Evolutionary conservation across 2,329 filamentous ascomycete genomes (phyloP).

Genomic region (Keithomyces neogunnii): DNA sequence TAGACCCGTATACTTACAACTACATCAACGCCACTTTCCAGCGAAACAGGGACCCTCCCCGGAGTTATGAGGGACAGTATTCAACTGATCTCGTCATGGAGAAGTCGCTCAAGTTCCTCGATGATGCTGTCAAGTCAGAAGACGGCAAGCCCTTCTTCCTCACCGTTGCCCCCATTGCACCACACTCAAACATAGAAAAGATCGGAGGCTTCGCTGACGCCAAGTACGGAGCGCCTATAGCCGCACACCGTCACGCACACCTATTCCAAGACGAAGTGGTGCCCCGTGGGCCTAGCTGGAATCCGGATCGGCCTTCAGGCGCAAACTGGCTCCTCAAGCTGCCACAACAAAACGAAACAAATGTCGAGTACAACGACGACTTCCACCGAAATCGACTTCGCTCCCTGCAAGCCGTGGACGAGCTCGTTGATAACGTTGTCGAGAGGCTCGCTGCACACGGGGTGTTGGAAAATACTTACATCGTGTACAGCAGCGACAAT

Average conservation of each 20-base stretch:
- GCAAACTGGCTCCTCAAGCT: constrained; percentile 15
- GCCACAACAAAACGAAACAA: constrained; percentile 28
- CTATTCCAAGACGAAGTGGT: constrained; percentile 52
- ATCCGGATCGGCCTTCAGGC: constrained; percentile 31
- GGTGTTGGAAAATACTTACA: constrained; percentile 53
- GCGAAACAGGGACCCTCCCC: constrained; percentile 13
- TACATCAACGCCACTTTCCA: constrained; percentile 36
- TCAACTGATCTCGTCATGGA: constrained; percentile 49
- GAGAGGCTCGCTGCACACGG: constrained; percentile 34
- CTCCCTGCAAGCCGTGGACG: constrained; percentile 44
- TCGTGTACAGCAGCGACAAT: constrained; percentile 53
- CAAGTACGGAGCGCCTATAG: constrained; percentile 40
- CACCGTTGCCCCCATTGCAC: constrained; percentile 55
- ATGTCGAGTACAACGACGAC: constrained; percentile 38
- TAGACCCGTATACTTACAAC: constrained; percentile 27
- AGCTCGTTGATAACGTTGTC: constrained; percentile 41
- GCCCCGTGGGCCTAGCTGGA: constrained; percentile 57
- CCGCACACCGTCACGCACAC: constrained; percentile 50
- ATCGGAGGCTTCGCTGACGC: neutral
- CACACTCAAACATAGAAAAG: constrained; percentile 44
- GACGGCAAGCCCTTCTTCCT: constrained; percentile 57
- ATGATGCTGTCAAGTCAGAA: constrained; percentile 40
- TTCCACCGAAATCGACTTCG: constrained; percentile 44
- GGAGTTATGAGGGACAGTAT: constrained; percentile 22
- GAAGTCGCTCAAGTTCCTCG: constrained; percentile 51